Percentiles rank a stretch among this genome's conserved stretches.
Evolutionary conservation across 2,329 filamentous ascomycete species (phyloP).

Genomic region (Paraphoma chrysanthemicola): DNA sequence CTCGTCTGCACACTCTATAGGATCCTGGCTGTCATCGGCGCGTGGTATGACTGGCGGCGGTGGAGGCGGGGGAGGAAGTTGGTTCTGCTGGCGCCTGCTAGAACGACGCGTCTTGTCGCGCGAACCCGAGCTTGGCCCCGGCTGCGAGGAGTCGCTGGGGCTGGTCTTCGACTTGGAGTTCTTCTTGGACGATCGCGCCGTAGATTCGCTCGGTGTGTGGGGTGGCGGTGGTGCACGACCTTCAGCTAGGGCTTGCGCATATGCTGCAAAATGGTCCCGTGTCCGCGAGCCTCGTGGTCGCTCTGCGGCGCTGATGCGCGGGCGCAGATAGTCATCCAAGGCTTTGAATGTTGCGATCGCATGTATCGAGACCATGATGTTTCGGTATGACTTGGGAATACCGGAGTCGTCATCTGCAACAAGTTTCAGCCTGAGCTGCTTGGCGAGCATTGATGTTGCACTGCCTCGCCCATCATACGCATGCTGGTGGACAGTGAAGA

Average conservation of each 20-base stretch:
- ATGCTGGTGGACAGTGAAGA: slow-evolving; percentile 93
- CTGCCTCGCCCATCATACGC: slow-evolving; percentile 90
- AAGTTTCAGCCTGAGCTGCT: slow-evolving; percentile 89
- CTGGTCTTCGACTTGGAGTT: slow-evolving; percentile 38
- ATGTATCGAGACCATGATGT: slow-evolving; percentile 98
- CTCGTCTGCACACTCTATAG: slow-evolving; percentile 92
- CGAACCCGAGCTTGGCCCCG: slow-evolving; percentile 53
- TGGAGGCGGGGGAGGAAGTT: slow-evolving; percentile 61
- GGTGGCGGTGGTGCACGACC: slow-evolving; percentile 46
- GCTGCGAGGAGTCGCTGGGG: slow-evolving; percentile 54
- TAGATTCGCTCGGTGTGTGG: slow-evolving; percentile 42
- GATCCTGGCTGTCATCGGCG: slow-evolving; percentile 54
- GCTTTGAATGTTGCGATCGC: slow-evolving; percentile 98
- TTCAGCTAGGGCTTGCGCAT: slow-evolving; percentile 72
- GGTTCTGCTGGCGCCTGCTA: slow-evolving; percentile 61
- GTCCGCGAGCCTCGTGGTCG: slow-evolving; percentile 68
- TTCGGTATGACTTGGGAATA: slow-evolving; percentile 85
- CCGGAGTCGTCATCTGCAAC: slow-evolving; percentile 89
- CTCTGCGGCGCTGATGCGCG: slow-evolving; percentile 81
- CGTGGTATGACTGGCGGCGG: slow-evolving; percentile 56
- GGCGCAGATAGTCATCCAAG: slow-evolving; percentile 92
- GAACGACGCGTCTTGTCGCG: slow-evolving; percentile 72
- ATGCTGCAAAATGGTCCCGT: slow-evolving; percentile 73
- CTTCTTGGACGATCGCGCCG: slow-evolving; percentile 40
- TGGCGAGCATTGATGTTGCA: slow-evolving; percentile 93